Conservation (phyloP, 192 early-diverging fungal species). For the Chytriomyces sp. region DNA sequence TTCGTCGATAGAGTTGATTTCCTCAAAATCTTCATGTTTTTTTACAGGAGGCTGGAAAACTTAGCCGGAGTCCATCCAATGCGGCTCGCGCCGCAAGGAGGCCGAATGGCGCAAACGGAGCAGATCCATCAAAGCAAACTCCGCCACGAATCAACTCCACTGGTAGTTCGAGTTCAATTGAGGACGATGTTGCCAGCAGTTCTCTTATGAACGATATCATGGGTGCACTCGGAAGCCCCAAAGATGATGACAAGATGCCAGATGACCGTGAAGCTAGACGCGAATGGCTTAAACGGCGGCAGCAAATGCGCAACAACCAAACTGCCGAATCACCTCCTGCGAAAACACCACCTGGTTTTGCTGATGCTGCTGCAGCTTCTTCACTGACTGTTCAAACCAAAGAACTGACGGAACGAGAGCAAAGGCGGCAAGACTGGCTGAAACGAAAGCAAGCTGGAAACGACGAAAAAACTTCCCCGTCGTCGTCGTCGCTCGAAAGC, state of each 20-base stretch:
- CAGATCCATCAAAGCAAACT: background rate
- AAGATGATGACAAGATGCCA: conserved; percentile 33
- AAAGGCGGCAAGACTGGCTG: conserved; percentile 18
- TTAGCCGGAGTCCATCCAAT: background rate
- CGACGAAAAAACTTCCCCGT: background rate
- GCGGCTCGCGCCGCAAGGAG: background rate
- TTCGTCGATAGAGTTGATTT: no score
- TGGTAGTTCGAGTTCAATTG: background rate
- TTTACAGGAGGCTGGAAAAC: background rate
- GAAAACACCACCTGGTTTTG: background rate
- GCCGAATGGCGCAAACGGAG: background rate
- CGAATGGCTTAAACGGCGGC: conserved; percentile 34
- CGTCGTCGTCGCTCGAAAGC: background rate
- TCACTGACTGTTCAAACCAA: background rate
- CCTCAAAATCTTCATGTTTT: no score
- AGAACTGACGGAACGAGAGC: conserved; percentile 11
- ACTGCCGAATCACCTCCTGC: background rate
- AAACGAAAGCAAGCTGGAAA: conserved; percentile 14
- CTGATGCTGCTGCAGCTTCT: no score
- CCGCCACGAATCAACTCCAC: background rate
- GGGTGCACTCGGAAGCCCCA: background rate
- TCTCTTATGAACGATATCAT: conserved; percentile 16
- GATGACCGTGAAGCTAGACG: conserved; percentile 35
- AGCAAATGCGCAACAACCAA: conserved; percentile 12
- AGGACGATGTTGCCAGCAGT: background rate